Evolutionary conservation across 768 basidiomycete species (phyloP), one percentile per base, ranked within the genome.

Genomic region (Suillus plorans): DNA sequence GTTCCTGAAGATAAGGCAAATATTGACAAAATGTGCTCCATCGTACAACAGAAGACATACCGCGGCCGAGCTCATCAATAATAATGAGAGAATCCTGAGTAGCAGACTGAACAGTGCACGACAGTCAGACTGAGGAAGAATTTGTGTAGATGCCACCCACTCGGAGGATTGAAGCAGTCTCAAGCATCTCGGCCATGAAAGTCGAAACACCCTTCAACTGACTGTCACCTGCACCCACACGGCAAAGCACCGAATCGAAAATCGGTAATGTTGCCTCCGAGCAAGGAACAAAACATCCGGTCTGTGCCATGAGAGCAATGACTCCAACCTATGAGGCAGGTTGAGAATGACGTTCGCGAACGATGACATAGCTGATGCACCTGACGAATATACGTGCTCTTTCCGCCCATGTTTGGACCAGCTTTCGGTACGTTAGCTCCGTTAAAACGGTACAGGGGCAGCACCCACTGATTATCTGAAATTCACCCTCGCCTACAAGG

Each of bases 171-270:
- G 92, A 94, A 0, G 97, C 96, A 0, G 96, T 99, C 76, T 99
- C 97, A 36, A 99, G 84, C 97, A 99, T 99, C 77, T 99, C 97
- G 2, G 95, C 96, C 97, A 99, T 99, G 76, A 99, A 99, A 0
- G 97, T 99, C 31, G 95, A 97, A 0, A 99, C 94, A 13, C 97
- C 97, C 76, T 97, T 99, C 53, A 99, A 79, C 73, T 99, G 97
- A 74, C 93, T 96, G 74, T 99, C 97, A 0, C 97, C 97, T 0
- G 97, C 97, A 10, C 97, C 97, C 2, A 99, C 97, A 67, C 97
- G 85, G 64, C 97, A 97, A 13, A 99, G 78, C 52, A 99, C 89
- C 3, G 95, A 97, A 76, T 99, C 97, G 65, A 99, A 99, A 61
- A 99, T 87, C 0, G 97, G 97, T 1, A 99, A 69, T 34, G 85